A percentile compares a stretch with the other conserved stretches of the same genome.
Conservation (phyloP, 129 eudicot species). For the Pittosporum tobira region DNA sequence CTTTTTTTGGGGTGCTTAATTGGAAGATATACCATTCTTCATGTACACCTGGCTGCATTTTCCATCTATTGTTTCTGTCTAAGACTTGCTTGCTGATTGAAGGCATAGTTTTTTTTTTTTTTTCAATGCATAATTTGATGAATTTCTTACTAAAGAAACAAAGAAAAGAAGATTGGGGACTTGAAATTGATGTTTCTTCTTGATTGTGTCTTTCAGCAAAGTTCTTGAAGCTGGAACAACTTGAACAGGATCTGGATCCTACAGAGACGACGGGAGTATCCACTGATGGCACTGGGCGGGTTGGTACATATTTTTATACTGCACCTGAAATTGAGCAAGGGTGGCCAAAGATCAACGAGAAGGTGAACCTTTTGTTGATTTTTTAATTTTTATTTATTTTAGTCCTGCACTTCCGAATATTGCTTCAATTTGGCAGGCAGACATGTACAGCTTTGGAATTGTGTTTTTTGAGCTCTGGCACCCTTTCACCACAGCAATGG, state of each 20-base stretch:
- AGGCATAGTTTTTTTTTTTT: not conserved
- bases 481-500: slow-evolving; percentile 96
- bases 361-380: slow-evolving; percentile 35
- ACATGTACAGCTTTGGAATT: slow-evolving; percentile 88
- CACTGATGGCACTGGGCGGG: slow-evolving; percentile 85
- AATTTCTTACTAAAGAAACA: not conserved
- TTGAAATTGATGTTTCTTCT: not conserved
- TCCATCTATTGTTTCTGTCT: no score
- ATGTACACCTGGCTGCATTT: no score
- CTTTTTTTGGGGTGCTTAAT: no score
- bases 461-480: slow-evolving; percentile 95
- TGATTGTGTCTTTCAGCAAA: slow-evolving; percentile 49
- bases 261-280: slow-evolving; percentile 73
- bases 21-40: no score
- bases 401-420: not conserved
- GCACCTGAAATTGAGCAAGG: slow-evolving; percentile 98
- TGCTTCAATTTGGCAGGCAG: slow-evolving; percentile 48
- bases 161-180: not conserved
- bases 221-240: slow-evolving; percentile 84
- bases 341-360: slow-evolving; percentile 93
- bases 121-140: not conserved
- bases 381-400: not conserved
- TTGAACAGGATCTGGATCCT: slow-evolving; percentile 74
- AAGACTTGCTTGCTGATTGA: not conserved
- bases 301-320: slow-evolving; percentile 92